phyloP scores from a whole-genome alignment of 1,139 yeast species.

The Hyphopichia pseudoburtonii region DNA sequence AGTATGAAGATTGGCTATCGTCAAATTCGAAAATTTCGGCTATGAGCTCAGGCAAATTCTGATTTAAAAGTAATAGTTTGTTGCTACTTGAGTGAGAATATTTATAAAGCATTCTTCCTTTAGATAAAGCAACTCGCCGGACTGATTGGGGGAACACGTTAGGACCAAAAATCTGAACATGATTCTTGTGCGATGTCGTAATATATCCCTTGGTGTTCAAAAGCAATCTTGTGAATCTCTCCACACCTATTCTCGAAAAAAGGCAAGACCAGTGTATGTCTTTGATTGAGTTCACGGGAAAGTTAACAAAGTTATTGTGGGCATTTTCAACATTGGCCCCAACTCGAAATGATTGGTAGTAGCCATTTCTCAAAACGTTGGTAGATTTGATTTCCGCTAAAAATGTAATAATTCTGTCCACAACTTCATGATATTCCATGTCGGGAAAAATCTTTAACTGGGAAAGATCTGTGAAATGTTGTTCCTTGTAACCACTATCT shows the following conservation, averaged over 20 bases:
- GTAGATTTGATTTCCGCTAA: constrained; percentile 17
- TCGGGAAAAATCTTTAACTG: background rate
- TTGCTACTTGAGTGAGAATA: no score
- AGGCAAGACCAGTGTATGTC: constrained; percentile 36
- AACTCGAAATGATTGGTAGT: constrained; percentile 13
- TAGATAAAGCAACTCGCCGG: constrained; percentile 6
- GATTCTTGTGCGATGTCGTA: constrained; percentile 11
- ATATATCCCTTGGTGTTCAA: constrained; percentile 26
- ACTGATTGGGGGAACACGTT: background rate
- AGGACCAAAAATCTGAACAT: constrained; percentile 39
- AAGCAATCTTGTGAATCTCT: constrained; percentile 30
- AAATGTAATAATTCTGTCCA: constrained; percentile 22
- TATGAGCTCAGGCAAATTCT: constrained; percentile 5
- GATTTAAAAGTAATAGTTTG: no score
- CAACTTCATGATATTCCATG: constrained; percentile 21
- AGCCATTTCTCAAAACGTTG: constrained; percentile 28
- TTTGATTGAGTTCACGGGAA: constrained; percentile 30
- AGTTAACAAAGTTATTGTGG: constrained; percentile 24
- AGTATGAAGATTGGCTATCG: no score
- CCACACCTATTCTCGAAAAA: constrained; percentile 29
- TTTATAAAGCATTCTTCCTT: constrained; percentile 12
- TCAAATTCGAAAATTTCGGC: constrained; percentile 3
- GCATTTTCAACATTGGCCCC: constrained; percentile 20
- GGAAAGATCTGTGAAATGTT: no score
- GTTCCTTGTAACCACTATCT: no score